Evolutionary conservation across 371 early-diverging fungal species (phyloP).

Genomic region (Aphelidium insulamus): DNA sequence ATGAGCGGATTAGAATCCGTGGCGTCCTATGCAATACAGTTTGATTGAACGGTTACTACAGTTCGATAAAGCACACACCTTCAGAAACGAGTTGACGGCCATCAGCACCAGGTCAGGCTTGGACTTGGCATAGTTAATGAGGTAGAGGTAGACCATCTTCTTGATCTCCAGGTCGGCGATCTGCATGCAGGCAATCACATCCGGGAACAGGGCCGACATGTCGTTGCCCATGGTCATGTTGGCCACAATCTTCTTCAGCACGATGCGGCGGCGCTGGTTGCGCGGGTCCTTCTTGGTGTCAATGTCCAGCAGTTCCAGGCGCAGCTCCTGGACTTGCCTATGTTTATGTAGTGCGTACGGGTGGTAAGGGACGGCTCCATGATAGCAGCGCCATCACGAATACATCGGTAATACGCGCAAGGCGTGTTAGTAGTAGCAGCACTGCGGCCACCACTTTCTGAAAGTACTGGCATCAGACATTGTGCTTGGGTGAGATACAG

Average conservation of each 20-base stretch:
- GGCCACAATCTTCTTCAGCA: slow-evolving; percentile 86
- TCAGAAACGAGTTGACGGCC: slow-evolving; percentile 39
- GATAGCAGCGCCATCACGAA: no score
- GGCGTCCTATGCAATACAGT: slow-evolving; percentile 26
- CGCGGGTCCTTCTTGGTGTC: slow-evolving; percentile 81
- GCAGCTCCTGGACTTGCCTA: slow-evolving; percentile 89
- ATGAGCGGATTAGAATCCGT: slow-evolving; percentile 74
- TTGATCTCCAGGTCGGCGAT: slow-evolving; percentile 45
- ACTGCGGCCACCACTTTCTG: no score
- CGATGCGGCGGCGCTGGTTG: slow-evolving; percentile 60
- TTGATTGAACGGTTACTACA: slow-evolving; percentile 1
- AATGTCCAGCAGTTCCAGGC: slow-evolving; percentile 62
- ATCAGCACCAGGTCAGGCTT: slow-evolving; percentile 74
- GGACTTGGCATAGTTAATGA: slow-evolving; percentile 62
- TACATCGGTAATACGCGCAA: no score
- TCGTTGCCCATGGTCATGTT: slow-evolving; percentile 98
- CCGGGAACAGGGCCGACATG: slow-evolving; percentile 67
- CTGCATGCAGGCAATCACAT: slow-evolving; percentile 35
- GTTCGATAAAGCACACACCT: slow-evolving; percentile 8
- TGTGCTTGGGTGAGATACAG: no score
- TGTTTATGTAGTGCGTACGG: no score
- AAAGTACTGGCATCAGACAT: no score
- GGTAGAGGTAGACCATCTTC: slow-evolving; percentile 79
- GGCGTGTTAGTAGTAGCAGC: no score
- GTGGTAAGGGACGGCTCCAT: no score